These are phyloP conservation scores for Mucor piriformis DNA, from an alignment of 371 early-diverging fungal species.

Conservation along the genomic window DNA sequence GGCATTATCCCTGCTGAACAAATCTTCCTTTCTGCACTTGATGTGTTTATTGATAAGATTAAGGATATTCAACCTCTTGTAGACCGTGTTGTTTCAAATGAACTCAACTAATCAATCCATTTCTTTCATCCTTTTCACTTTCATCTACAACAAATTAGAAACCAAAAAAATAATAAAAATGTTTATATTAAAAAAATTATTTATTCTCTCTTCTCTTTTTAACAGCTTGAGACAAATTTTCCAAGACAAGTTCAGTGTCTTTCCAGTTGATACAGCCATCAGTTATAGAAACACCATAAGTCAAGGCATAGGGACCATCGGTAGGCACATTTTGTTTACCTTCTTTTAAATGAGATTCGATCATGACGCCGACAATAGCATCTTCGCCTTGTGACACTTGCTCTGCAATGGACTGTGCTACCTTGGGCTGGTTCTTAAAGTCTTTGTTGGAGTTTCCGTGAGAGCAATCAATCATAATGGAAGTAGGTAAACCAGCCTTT, in stretches of 20 bases:
- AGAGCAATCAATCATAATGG: slow-evolving; percentile 88
- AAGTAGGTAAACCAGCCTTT: slow-evolving; percentile 54
- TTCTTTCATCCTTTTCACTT: slow-evolving; percentile 2
- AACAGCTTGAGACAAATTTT: slow-evolving; percentile 71
- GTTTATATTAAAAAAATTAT: background rate
- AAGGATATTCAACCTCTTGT: slow-evolving; percentile 58
- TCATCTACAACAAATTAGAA: background rate
- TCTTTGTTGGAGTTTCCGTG: slow-evolving; percentile 85
- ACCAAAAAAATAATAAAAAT: background rate
- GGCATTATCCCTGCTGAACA: slow-evolving; percentile 82
- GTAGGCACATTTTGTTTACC: slow-evolving; percentile 79
- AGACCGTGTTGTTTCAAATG: slow-evolving; percentile 30
- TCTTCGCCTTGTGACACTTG: slow-evolving; percentile 73
- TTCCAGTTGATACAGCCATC: slow-evolving; percentile 86
- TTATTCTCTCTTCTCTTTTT: slow-evolving; percentile 35
- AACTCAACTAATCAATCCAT: slow-evolving; percentile 7
- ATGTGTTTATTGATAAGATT: slow-evolving; percentile 84
- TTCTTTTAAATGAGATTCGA: slow-evolving; percentile 88
- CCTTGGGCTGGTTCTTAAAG: slow-evolving; percentile 71
- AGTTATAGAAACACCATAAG: slow-evolving; percentile 84
- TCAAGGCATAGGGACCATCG: slow-evolving; percentile 65
- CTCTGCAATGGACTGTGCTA: slow-evolving; percentile 52
- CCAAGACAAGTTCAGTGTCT: slow-evolving; percentile 71
- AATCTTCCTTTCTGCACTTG: slow-evolving; percentile 77
- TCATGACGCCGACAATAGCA: slow-evolving; percentile 89